Evolutionary conservation across 495 filamentous ascomycete genomes (phyloP), one percentile per base, ranked within the genome.

Genomic region (Talaromyces liani): DNA sequence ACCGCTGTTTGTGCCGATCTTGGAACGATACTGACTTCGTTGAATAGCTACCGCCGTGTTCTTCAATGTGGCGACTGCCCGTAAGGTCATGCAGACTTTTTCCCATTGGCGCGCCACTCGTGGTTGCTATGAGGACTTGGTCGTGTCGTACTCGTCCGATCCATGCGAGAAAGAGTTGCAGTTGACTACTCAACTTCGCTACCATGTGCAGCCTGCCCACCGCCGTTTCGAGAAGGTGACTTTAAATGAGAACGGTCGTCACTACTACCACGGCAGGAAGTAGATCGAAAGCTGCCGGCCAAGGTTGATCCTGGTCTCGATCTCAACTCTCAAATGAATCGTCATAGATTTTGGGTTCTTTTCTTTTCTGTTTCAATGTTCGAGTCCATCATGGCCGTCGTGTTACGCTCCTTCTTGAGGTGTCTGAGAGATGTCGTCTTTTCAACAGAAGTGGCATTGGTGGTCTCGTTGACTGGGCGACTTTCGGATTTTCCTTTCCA

Each of bases 151-250:
- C 56, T 74, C 73, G 24, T 68, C 70, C 53, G 73, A 76, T 55
- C 73, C 73, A 5, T 76, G 73, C 60, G 73, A 76, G 63, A 73
- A 72, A 64, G 69, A 73, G 56, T 51, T 76, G 31, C 64, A 63
- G 20, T 61, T 76, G 58, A 64, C 54, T 5, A 64, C 63, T 20
- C 63, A 64, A 41, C 36, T 64, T 22, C 62, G 53, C 41, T 62
- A 54, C 45, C 45, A 51, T 54, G 29, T 53, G n/a, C 24, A 39
- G 20, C 62, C 62, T 18, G 27, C 51, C 4, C 62, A 63, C 62
- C 53, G 53, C 24, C 14, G 20, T 14, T 63, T 63, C 33, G 27
- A 57, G 16, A 27, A 59, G 24, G 14, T 34, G 16, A 9, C 27
- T 12, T 33, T 53, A 8, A 18, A 57, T 70, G 68, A 31, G 27